These are phyloP conservation scores for Trichomonas vaginalis DNA, from an alignment of 208 protist species.

Conservation along the genomic window DNA sequence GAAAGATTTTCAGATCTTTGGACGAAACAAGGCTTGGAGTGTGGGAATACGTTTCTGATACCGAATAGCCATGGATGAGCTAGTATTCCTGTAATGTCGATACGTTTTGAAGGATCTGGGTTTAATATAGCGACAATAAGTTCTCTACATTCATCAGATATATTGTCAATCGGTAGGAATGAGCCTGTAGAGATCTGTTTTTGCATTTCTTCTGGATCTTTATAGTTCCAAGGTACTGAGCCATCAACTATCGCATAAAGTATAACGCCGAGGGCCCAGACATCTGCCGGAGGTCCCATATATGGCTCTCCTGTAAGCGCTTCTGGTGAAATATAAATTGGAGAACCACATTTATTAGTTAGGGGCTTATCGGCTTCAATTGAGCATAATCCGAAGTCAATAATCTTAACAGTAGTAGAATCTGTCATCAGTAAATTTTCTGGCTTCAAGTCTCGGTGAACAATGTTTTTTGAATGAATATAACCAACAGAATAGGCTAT, in stretches of 20 bases:
- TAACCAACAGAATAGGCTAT: slow-evolving; percentile 42
- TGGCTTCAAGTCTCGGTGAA: slow-evolving; percentile 48
- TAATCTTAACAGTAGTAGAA: slow-evolving; percentile 37
- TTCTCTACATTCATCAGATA: background rate
- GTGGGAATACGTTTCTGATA: background rate
- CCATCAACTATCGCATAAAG: background rate
- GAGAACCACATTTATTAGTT: background rate
- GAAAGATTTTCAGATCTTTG: background rate
- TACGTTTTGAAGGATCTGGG: background rate
- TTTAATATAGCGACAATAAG: background rate
- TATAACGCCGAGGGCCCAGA: background rate
- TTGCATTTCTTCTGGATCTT: background rate
- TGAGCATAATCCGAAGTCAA: slow-evolving; percentile 45
- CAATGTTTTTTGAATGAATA: slow-evolving; percentile 37
- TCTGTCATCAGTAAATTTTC: slow-evolving; percentile 40
- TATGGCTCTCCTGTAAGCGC: background rate
- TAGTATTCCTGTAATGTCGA: background rate
- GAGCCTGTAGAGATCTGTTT: background rate
- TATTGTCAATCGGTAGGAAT: background rate
- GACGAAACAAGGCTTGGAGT: background rate
- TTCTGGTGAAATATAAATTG: background rate
- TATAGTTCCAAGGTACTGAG: background rate
- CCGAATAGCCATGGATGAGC: background rate
- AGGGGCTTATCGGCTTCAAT: background rate
- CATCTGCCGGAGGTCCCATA: background rate